These are phyloP conservation scores for Suhomyces maxii DNA, from an alignment of 1,139 yeast genomes.

Conservation along the genomic window DNA sequence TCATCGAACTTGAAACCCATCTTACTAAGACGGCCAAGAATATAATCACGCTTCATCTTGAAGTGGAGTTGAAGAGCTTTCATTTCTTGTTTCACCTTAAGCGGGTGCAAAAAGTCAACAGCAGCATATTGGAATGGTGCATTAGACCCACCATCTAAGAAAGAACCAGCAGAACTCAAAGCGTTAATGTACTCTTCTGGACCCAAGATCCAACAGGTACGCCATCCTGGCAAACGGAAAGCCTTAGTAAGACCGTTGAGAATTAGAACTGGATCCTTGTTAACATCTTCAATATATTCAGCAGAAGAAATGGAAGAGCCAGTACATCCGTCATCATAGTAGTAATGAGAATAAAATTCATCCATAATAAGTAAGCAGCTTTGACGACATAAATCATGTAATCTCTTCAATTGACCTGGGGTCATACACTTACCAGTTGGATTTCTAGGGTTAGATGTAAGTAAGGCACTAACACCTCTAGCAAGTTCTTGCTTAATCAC, in stretches of 20 bases:
- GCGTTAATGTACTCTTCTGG: slow-evolving; percentile 64
- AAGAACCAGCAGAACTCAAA: slow-evolving; percentile 63
- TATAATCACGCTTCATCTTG: slow-evolving; percentile 61
- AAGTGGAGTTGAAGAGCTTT: slow-evolving; percentile 62
- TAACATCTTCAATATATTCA: slow-evolving; percentile 56
- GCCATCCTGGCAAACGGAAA: slow-evolving; percentile 69
- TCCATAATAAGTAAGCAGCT: slow-evolving; percentile 65
- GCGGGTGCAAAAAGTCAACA: slow-evolving; percentile 56
- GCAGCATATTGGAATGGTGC: slow-evolving; percentile 69
- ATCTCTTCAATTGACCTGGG: slow-evolving; percentile 49
- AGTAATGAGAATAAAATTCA: slow-evolving; percentile 65
- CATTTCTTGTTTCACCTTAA: slow-evolving; percentile 54
- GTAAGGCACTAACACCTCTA: slow-evolving; percentile 62
- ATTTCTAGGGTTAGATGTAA: slow-evolving; percentile 66
- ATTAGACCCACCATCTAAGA: slow-evolving; percentile 65
- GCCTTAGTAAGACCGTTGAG: slow-evolving; percentile 67
- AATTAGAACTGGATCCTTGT: slow-evolving; percentile 61
- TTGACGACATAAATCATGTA: slow-evolving; percentile 59
- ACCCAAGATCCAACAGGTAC: slow-evolving; percentile 68
- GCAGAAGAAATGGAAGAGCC: slow-evolving; percentile 62
- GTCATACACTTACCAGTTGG: slow-evolving; percentile 65
- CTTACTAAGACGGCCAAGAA: slow-evolving; percentile 48
- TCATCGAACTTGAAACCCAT: slow-evolving; percentile 60
- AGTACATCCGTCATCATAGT: slow-evolving; percentile 58
- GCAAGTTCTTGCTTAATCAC: slow-evolving; percentile 55